A percentile compares a stretch with the other conserved stretches of the same genome.
Evolutionary conservation across 768 basidiomycete genomes (phyloP).

Genomic region (Chalciporus sphaerocephalus): DNA sequence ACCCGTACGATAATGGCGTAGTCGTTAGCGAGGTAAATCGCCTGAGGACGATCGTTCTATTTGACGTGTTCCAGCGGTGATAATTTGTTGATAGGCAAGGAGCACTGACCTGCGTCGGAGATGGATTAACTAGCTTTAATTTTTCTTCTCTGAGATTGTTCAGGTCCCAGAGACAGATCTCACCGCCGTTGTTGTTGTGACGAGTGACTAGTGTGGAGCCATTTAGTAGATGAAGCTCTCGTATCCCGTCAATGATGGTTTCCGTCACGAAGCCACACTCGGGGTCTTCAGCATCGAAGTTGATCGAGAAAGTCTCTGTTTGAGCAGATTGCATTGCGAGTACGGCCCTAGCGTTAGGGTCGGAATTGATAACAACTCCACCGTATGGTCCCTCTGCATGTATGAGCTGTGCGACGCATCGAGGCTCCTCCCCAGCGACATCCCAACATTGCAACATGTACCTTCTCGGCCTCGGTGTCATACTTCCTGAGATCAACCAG

Average conservation of each 20-base stretch:
- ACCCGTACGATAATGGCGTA: constrained; percentile 45
- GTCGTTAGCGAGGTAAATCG: constrained; percentile 39
- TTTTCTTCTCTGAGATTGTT: constrained; percentile 26
- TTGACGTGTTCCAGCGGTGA: background rate
- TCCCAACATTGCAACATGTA: constrained; percentile 59
- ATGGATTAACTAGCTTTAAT: constrained; percentile 36
- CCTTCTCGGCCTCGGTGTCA: constrained; percentile 16
- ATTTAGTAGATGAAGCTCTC: constrained; percentile 34
- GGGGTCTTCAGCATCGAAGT: constrained; percentile 33
- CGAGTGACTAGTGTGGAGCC: constrained; percentile 39
- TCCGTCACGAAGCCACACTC: constrained; percentile 35
- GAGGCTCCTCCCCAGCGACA: constrained; percentile 29
- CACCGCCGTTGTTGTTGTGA: constrained; percentile 22
- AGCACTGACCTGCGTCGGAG: constrained; percentile 25
- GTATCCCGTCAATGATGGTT: constrained; percentile 30
- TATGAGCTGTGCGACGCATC: constrained; percentile 40
- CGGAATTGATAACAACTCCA: constrained; percentile 47
- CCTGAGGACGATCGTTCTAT: constrained; percentile 39
- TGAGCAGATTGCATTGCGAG: constrained; percentile 43
- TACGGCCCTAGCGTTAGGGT: constrained; percentile 28
- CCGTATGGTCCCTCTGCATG: constrained; percentile 34
- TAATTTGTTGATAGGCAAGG: background rate
- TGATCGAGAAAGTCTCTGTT: no score
- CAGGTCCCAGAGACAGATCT: constrained; percentile 37
- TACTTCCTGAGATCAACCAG: constrained; percentile 46